Evolutionary conservation across 1,284 basidiomycete species (phyloP).

Genomic region (Cryptococcus hybrid): DNA sequence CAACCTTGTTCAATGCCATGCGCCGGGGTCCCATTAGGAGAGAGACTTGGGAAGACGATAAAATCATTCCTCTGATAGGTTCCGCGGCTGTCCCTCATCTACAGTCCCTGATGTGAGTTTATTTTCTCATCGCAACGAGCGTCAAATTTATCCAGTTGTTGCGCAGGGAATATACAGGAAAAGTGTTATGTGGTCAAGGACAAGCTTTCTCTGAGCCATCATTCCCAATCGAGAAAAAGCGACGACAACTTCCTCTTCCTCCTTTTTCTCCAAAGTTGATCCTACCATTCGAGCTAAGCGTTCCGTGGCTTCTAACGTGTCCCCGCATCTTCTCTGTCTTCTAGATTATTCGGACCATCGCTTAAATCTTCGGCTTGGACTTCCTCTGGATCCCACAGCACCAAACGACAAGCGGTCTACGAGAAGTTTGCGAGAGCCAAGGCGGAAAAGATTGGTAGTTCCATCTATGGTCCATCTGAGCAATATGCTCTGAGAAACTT

Average conservation of each 20-base stretch:
- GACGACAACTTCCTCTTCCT: background rate
- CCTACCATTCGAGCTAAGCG: no score
- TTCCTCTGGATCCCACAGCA: background rate
- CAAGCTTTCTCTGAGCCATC: background rate
- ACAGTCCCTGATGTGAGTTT: background rate
- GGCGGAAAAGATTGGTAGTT: background rate
- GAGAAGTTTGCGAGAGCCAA: background rate
- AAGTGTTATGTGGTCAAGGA: background rate
- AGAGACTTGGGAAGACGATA: conserved; percentile 19
- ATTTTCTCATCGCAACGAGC: background rate
- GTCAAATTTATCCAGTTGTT: background rate
- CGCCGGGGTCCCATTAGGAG: conserved; percentile 12
- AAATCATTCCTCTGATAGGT: conserved; percentile 10
- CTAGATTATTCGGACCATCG: background rate
- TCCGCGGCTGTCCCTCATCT: no score
- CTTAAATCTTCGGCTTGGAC: no score
- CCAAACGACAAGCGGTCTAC: background rate
- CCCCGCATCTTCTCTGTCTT: background rate
- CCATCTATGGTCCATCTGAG: background rate
- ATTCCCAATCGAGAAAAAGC: conserved; percentile 4
- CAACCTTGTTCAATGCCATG: conserved; percentile 14
- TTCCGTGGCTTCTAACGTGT: background rate
- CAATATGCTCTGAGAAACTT: background rate
- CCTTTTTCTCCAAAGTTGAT: background rate
- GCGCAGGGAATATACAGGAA: conserved; percentile 2